Percentiles rank a stretch among this genome's conserved stretches.
phyloP scores from a whole-genome alignment of 2,329 filamentous ascomycete genomes.

The Botryotinia globosa region DNA sequence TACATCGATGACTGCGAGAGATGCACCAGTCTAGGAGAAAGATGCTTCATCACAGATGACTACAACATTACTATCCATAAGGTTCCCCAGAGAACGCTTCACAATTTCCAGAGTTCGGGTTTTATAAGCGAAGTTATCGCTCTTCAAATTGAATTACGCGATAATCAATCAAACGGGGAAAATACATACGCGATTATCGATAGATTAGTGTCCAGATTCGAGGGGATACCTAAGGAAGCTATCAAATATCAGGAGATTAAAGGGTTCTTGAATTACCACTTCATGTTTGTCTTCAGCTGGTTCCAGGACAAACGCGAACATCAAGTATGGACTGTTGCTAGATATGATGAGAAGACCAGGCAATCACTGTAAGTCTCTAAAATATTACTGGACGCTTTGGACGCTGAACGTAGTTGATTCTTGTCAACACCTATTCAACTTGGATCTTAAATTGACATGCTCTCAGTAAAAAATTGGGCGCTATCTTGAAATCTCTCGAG shows the following conservation, averaged over 20 bases:
- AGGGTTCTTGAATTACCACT: background rate
- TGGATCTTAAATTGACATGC: background rate
- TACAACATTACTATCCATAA: background rate
- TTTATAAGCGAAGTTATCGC: fast-evolving
- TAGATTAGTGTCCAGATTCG: background rate
- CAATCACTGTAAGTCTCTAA: background rate
- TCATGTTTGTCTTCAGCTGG: fast-evolving
- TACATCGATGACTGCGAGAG: background rate
- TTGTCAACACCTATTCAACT: background rate
- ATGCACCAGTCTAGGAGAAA: background rate
- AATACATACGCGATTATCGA: background rate
- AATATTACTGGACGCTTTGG: too few species aligned
- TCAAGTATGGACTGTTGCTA: background rate
- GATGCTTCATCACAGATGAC: background rate
- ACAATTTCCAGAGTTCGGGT: background rate
- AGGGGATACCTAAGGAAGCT: background rate
- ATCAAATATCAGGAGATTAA: background rate
- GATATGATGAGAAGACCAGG: background rate
- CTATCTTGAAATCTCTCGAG: background rate
- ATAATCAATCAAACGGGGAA: background rate
- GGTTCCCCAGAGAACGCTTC: background rate
- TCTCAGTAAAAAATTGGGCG: background rate
- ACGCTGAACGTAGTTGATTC: background rate
- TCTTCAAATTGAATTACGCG: background rate
- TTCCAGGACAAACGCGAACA: background rate